These are phyloP conservation scores for Paspalum vaginatum DNA, from an alignment of 176 grass and related monocot genomes.

Conservation along the genomic window DNA sequence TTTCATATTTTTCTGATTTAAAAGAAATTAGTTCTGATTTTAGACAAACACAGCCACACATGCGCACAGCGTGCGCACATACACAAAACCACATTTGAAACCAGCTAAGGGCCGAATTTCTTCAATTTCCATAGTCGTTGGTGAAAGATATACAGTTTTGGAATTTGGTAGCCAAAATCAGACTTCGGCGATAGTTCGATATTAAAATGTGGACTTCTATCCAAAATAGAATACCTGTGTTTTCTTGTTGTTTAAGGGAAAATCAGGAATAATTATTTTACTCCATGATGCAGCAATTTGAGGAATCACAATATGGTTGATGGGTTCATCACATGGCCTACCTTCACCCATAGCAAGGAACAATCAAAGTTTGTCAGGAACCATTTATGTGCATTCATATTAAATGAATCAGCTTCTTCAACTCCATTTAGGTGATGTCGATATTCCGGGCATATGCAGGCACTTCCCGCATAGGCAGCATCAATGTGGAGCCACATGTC, in stretches of 20 bases:
- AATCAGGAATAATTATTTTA: neutral
- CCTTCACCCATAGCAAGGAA: constrained; percentile 79
- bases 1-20: no score
- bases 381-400: constrained; percentile 97
- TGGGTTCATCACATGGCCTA: constrained; percentile 34
- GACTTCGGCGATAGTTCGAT: no score
- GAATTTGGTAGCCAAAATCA: no score
- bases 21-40: no score
- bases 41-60: no score
- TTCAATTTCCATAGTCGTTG: no score
- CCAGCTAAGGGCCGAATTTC: no score
- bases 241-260: neutral
- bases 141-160: no score
- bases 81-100: no score
- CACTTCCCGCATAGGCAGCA: constrained; percentile 86
- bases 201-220: no score
- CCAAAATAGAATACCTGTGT: neutral
- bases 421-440: constrained; percentile 74
- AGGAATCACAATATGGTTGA: constrained; percentile 11
- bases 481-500: constrained; percentile 80
- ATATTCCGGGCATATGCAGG: constrained; percentile 80
- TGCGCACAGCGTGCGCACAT: no score
- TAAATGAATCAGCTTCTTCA: constrained; percentile 86
- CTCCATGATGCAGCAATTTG: neutral
- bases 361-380: constrained; percentile 84